Percentiles rank a stretch among this genome's conserved stretches.
These are phyloP conservation scores for Globisporangium lucens DNA, from an alignment of 352 stramenopile species.

Conservation along the genomic window DNA sequence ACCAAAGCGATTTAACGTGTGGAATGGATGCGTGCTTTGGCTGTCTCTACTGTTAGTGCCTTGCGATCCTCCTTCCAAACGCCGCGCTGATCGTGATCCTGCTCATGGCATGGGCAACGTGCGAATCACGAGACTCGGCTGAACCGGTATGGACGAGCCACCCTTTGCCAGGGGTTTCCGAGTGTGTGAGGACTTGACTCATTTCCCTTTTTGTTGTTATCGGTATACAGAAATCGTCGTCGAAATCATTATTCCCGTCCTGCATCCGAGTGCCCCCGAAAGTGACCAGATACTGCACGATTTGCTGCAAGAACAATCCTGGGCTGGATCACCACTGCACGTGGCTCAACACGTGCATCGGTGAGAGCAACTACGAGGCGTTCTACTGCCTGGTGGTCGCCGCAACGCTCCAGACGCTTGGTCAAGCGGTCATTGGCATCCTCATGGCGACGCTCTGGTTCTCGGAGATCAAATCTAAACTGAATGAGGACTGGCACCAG, in stretches of 20 bases:
- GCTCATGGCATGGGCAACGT: conserved; percentile 62
- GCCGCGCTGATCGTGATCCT: conserved; percentile 51
- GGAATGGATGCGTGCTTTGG: background rate
- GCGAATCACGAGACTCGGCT: conserved; percentile 59
- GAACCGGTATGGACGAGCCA: conserved; percentile 29
- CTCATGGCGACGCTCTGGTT: conserved; percentile 78
- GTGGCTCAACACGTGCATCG: conserved; percentile 87
- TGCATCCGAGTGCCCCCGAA: conserved; percentile 55
- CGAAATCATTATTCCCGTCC: conserved; percentile 21
- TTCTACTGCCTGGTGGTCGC: conserved; percentile 79
- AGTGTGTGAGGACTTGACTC: too few relatives aligned
- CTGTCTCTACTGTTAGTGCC: conserved; percentile 27
- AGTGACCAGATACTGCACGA: conserved; percentile 72
- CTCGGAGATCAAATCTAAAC: conserved; percentile 39
- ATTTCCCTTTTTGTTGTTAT: background rate
- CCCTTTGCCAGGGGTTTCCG: background rate
- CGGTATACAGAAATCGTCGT: conserved; percentile 29
- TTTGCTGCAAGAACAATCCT: conserved; percentile 81
- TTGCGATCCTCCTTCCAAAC: conserved; percentile 67
- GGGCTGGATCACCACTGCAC: conserved; percentile 85
- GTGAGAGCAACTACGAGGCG: conserved; percentile 77
- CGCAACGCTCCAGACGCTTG: conserved; percentile 49
- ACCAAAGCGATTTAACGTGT: background rate
- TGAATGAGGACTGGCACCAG: conserved; percentile 36
- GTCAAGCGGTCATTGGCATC: conserved; percentile 68